Evolutionary conservation across 1,284 basidiomycete species (phyloP).

Genomic region (Ustilago nuda): DNA sequence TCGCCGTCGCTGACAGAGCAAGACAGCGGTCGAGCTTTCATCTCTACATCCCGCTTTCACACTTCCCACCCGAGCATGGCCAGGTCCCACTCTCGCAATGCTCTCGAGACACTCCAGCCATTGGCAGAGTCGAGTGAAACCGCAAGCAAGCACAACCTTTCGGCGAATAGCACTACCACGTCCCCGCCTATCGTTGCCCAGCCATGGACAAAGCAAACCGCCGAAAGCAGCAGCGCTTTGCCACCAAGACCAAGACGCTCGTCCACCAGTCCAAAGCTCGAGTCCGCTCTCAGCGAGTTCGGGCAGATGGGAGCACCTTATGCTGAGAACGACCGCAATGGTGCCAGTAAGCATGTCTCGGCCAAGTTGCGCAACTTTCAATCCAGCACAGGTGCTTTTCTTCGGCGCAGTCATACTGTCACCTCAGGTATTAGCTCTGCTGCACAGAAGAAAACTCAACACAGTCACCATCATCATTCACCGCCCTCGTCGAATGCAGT

Average conservation of each 20-base stretch:
- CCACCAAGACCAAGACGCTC: constrained; percentile 16
- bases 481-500: constrained; percentile 20
- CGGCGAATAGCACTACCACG: background rate
- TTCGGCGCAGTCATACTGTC: constrained; percentile 45
- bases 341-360: constrained; percentile 24
- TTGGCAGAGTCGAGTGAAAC: constrained; percentile 36
- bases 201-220: constrained; percentile 5
- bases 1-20: constrained; percentile 46
- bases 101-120: constrained; percentile 40
- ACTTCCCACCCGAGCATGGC: constrained; percentile 27
- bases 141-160: constrained; percentile 7
- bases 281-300: constrained; percentile 44
- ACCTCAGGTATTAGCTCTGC: constrained; percentile 27
- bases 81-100: constrained; percentile 34
- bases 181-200: constrained; percentile 13
- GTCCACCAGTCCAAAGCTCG: constrained; percentile 27
- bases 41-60: constrained; percentile 28
- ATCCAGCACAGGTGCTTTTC: constrained; percentile 32
- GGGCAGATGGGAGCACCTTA: constrained; percentile 48
- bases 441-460: background rate
- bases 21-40: constrained; percentile 36
- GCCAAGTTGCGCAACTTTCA: constrained; percentile 36
- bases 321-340: constrained; percentile 12
- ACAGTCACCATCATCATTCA: constrained; percentile 7
- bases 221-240: constrained; percentile 5